Evolutionary conservation across 257 asterid genomes (phyloP).

Genomic region (Penstemon barbatus): DNA sequence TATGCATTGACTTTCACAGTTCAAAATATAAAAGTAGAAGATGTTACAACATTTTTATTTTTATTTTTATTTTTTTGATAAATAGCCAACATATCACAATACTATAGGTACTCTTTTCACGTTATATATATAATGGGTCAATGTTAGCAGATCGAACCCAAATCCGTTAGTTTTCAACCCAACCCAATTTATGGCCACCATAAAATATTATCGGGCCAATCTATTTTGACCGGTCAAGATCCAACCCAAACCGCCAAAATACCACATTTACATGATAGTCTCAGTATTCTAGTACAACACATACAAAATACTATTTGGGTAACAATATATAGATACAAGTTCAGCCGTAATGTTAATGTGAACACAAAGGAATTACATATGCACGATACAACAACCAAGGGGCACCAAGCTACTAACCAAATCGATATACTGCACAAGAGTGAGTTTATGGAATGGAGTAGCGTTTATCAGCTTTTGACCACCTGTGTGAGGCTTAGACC

Average conservation of each 20-base stretch:
- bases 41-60: not conserved
- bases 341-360: slow-evolving; percentile 26
- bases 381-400: slow-evolving; percentile 27
- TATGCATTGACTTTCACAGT: slow-evolving; percentile 31
- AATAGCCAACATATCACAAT: not conserved
- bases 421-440: slow-evolving; percentile 6
- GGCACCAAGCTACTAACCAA: slow-evolving; percentile 27
- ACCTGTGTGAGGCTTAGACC: slow-evolving; percentile 8
- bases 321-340: slow-evolving; percentile 1
- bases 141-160: no score
- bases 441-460: slow-evolving; percentile 5
- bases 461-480: not conserved
- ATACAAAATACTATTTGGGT: no score
- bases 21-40: not conserved
- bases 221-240: no score
- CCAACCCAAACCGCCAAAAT: no score
- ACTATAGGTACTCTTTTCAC: no score
- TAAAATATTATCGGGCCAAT: no score
- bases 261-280: no score
- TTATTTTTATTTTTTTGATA: slow-evolving; percentile 9
- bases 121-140: no score
- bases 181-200: no score
- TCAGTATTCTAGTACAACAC: no score
- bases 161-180: no score
- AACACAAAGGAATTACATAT: slow-evolving; percentile 31